These are phyloP conservation scores for Diphasiastrum complanatum DNA, from an alignment of 83 land plant genomes.

Conservation along the genomic window DNA sequence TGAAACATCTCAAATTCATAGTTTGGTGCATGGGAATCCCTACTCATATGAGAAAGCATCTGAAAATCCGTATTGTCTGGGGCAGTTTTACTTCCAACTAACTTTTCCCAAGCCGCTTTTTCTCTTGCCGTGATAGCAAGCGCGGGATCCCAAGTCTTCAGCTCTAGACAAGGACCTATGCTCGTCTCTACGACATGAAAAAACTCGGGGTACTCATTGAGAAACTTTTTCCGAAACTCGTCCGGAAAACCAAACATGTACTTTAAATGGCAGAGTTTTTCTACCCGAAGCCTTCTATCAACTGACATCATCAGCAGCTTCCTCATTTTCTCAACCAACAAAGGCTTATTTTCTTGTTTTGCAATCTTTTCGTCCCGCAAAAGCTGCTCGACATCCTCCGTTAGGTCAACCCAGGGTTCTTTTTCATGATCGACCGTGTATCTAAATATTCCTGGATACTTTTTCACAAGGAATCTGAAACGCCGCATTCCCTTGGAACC, in stretches of 20 bases:
- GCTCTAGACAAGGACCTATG: slow-evolving; percentile 48
- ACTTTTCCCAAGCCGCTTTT: slow-evolving; percentile 21
- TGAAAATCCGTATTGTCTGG: slow-evolving; percentile 35
- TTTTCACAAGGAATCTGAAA: no score
- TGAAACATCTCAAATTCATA: background rate
- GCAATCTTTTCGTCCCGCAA: slow-evolving; percentile 54
- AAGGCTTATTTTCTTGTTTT: slow-evolving; percentile 32
- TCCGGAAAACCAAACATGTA: slow-evolving; percentile 50
- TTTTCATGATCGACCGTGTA: no score
- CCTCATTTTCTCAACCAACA: slow-evolving; percentile 30
- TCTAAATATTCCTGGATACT: no score
- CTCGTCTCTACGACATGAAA: slow-evolving; percentile 44
- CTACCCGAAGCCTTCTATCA: slow-evolving; percentile 34
- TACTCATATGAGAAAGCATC: slow-evolving; percentile 27
- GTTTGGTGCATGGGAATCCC: no score
- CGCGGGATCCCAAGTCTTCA: slow-evolving; percentile 41
- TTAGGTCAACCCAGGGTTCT: no score
- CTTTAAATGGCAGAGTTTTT: slow-evolving; percentile 44
- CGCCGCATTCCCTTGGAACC: no score
- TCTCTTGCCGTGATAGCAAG: slow-evolving; percentile 46
- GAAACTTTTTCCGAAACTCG: slow-evolving; percentile 42
- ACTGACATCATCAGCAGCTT: slow-evolving; percentile 49
- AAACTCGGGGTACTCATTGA: slow-evolving; percentile 38
- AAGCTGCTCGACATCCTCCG: slow-evolving; percentile 40
- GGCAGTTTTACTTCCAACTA: slow-evolving; percentile 5